Evolutionary conservation across 78 protist species (phyloP), one percentile per base, ranked within the genome.

Genomic region (Dictyostelium intermedium): DNA sequence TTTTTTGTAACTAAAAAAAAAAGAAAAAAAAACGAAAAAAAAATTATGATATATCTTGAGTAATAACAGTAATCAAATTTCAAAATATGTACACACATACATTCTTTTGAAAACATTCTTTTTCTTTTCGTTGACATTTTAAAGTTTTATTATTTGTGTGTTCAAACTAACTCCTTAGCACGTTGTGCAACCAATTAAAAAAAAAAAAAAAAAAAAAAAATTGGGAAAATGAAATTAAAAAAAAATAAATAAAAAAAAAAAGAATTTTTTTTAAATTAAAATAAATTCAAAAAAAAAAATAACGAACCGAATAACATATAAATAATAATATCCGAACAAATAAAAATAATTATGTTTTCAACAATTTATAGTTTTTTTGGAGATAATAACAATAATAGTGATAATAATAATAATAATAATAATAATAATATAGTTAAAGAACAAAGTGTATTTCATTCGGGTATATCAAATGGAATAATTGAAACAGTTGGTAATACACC

Each of bases 401-500:
- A 35, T 1, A 53, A 77, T 13, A 11, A 43, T 9, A 34, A n/a
- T 77, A 35, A 77, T 13, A n/a, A 41, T 41, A 30, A 35, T 34
- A 18, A 20, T 27, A 39, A 34, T 23, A 32, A 76, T 34, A 18
- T 23, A n/a, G n/a, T 39, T 7, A 16, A 14, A 77, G n/a, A 23
- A 77, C 13, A 35, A 41, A 43, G 20, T 3, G 50, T 77, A 41
- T 77, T 41, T 77, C 82, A 77, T n/a, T 23, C 35, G 11, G 82
- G 82, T 43, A 43, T 77, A 39, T 41, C 56, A 4, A 61, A 83
- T 63, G 97, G 95, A 45, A 18, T 95, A 18, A 27, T 80, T 9
- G 97, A 84, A 41, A 32, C 85, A 45, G 50, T 95, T 25, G 97
- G 97, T 53, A 32, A 91, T 20, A 95, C 97, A 32, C 95, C 97